Evolutionary conservation across 2,329 filamentous ascomycete genomes (phyloP).

Genomic region (Aspergillus cejpii): DNA sequence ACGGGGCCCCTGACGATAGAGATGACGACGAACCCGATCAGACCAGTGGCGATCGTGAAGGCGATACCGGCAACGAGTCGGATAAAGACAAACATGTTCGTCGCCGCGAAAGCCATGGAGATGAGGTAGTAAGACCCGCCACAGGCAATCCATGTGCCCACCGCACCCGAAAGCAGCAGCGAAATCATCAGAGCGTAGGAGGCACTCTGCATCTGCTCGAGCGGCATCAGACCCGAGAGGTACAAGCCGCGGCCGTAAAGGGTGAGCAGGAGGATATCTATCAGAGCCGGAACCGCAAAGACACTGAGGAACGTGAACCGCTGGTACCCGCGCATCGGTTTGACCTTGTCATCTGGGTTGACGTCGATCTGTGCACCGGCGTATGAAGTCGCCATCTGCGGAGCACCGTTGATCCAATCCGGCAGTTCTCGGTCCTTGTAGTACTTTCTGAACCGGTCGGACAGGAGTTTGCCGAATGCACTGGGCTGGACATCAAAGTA

Average conservation of each 20-base stretch:
- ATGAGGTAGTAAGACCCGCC: slow-evolving; percentile 57
- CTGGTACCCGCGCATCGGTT: slow-evolving; percentile 43
- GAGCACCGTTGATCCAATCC: slow-evolving; percentile 46
- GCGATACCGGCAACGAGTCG: slow-evolving; percentile 48
- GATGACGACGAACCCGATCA: slow-evolving; percentile 50
- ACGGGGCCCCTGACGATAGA: slow-evolving; percentile 40
- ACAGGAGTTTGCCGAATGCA: slow-evolving; percentile 42
- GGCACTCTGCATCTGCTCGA: slow-evolving; percentile 46
- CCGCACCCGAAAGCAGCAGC: slow-evolving; percentile 53
- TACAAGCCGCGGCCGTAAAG: slow-evolving; percentile 56
- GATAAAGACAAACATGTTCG: slow-evolving; percentile 52
- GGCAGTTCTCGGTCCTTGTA: slow-evolving; percentile 46
- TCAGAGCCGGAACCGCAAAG: slow-evolving; percentile 56
- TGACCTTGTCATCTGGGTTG: slow-evolving; percentile 42
- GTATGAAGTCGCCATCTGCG: slow-evolving; percentile 47
- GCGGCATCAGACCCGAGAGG: slow-evolving; percentile 52
- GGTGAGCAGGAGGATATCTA: slow-evolving; percentile 55
- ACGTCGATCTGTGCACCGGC: slow-evolving; percentile 49
- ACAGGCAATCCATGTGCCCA: slow-evolving; percentile 58
- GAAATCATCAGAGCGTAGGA: slow-evolving; percentile 55
- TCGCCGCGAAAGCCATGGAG: slow-evolving; percentile 50
- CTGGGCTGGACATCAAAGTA: slow-evolving; percentile 54
- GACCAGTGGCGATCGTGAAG: slow-evolving; percentile 47
- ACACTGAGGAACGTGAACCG: slow-evolving; percentile 54
- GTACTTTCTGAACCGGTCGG: slow-evolving; percentile 39